phyloP scores from a whole-genome alignment of 306 rosid genomes.

The Notholithocarpus densiflorus region DNA sequence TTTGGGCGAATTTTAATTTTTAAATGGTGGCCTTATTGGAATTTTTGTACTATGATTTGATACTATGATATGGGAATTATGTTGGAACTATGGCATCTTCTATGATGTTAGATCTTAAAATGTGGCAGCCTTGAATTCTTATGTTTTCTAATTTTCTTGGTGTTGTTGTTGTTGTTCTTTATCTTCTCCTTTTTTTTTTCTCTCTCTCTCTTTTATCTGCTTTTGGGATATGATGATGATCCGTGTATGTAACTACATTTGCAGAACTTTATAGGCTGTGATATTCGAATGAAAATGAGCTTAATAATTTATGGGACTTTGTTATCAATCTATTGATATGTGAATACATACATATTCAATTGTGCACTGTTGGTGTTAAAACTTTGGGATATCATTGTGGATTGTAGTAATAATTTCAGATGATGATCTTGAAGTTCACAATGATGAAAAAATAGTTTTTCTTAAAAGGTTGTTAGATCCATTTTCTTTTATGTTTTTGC shows the following conservation, averaged over 20 bases:
- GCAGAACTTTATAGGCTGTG: background rate
- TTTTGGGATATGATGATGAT: background rate
- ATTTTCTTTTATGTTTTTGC: too few species aligned
- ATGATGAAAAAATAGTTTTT: too few species aligned
- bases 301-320: background rate
- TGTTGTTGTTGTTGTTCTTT: background rate
- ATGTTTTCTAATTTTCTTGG: background rate
- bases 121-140: background rate
- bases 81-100: background rate
- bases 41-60: background rate
- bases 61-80: background rate
- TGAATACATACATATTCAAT: background rate
- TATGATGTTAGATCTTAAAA: background rate
- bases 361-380: conserved; percentile 1
- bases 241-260: too few species aligned
- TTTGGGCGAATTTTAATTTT: background rate
- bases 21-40: conserved; percentile 1
- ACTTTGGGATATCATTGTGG: background rate
- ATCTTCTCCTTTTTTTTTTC: too few species aligned
- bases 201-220: background rate
- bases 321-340: background rate
- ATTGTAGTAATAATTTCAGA: background rate
- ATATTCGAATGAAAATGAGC: background rate
- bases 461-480: too few species aligned
- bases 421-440: too few species aligned